Percentiles rank a stretch among this genome's conserved stretches.
Evolutionary conservation across 2,329 filamentous ascomycete genomes (phyloP).

Genomic region (Fusarium sp.): DNA sequence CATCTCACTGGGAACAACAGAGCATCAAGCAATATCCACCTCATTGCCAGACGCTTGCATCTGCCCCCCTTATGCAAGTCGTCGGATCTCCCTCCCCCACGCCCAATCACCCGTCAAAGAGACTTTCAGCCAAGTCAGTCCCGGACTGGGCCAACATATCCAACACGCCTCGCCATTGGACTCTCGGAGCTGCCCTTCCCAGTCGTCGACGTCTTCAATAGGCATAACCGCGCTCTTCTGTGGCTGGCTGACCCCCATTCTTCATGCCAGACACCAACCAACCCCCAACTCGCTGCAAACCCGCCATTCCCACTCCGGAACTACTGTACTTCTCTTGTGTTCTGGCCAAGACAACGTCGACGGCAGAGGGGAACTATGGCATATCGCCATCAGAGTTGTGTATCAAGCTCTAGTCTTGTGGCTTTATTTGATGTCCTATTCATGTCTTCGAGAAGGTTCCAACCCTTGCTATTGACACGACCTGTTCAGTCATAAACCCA

Average conservation of each 20-base stretch:
- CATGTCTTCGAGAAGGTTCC: conserved; percentile 13
- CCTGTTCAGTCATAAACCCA: conserved; percentile 4
- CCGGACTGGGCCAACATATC: not conserved
- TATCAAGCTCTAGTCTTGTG: conserved; percentile 1
- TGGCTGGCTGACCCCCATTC: conserved; percentile 33
- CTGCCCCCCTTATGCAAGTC: conserved; percentile 11
- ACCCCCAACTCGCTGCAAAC: not conserved
- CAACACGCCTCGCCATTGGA: conserved; percentile 1
- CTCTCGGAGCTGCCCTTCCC: conserved; percentile 11
- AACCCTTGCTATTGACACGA: conserved; percentile 3
- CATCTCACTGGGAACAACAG: no score
- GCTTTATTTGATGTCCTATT: conserved; percentile 3
- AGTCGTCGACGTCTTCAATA: conserved; percentile 16
- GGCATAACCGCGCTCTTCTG: conserved; percentile 27
- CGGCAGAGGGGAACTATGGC: no score
- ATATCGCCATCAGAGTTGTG: not conserved
- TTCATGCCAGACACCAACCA: conserved; percentile 22
- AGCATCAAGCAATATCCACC: no score
- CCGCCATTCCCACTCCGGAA: conserved; percentile 40
- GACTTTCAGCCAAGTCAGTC: conserved; percentile 10
- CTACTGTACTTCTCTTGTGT: not conserved
- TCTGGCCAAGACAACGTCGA: no score
- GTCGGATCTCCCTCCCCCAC: conserved; percentile 14
- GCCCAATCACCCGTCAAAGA: conserved; percentile 8
- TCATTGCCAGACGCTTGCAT: not conserved